Evolutionary conservation across 2,329 filamentous ascomycete species (phyloP), one percentile per base, ranked within the genome.

Genomic region (Alternaria ethzedia): DNA sequence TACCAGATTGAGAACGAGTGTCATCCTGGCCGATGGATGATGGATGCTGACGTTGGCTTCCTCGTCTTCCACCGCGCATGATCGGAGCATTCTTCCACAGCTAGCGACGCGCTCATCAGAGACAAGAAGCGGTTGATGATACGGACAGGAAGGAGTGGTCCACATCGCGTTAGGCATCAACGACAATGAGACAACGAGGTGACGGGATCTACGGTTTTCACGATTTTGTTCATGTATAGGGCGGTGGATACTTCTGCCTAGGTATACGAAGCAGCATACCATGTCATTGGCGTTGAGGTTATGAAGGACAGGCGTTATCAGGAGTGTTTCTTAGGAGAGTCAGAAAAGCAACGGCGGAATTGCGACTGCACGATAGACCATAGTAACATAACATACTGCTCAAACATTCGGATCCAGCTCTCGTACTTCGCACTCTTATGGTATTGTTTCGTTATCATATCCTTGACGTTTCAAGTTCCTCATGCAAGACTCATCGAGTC

Each of bases 1-100:
- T 79, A 79, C 32, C 73, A 75, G 68, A 81, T 81, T 47, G 76
- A 80, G 70, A 77, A 78, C 23, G 77, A 78, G 60, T 78, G 76
- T 52, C 66, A 78, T 13, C 79, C 79, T 4, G 79, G 79, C 1
- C 66, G 70, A 12, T 81, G 79, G 79, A 61, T 69, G 47, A 77
- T 79, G 73, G 74, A 78, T 52, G 70, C 76, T 6, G 72, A 76
- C 12, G 36, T 71, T 9, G 78, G 78, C 3, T 78, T 71, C 52
- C 63, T 78, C 15, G 71, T 77, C 52, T 80, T 79, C 57, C 71
- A 78, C 30, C 74, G 78, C 1, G 70, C 73, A 9, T 77, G 58
- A 65, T 26, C 5, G 15, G 10, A 17, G 21, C 6, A 9, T 17
- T 9, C 7, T 30, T 8, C 43, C 23, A 9, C 15, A 15, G 30